These are phyloP conservation scores for Boletus coccyginus DNA, from an alignment of 768 basidiomycete species.

Conservation along the genomic window DNA sequence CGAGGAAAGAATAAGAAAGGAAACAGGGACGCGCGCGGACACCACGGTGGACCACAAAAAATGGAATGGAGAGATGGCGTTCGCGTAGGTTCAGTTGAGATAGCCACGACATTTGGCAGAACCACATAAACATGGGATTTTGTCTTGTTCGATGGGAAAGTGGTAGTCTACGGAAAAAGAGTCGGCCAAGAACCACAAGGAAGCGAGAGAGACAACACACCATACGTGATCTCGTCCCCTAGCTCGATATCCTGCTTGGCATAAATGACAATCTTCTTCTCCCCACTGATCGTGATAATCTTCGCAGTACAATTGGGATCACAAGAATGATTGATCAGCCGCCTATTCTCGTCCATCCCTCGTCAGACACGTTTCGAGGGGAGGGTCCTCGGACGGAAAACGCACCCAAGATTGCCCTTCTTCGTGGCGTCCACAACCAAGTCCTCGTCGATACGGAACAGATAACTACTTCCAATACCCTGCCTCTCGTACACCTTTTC, in stretches of 20 bases:
- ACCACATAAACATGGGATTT: conserved; percentile 91
- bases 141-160: conserved; percentile 98
- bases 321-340: conserved; percentile 98
- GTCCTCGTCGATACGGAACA: conserved; percentile 98
- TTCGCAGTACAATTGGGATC: conserved; percentile 92
- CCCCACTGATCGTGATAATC: conserved; percentile 86
- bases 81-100: conserved; percentile 70
- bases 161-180: conserved; percentile 74
- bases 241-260: conserved; percentile 95
- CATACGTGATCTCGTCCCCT: conserved; percentile 97
- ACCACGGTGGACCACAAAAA: not conserved
- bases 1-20: not conserved
- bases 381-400: not conserved
- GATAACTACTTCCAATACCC: conserved; percentile 96
- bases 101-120: conserved; percentile 90
- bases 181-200: not conserved
- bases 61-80: not conserved
- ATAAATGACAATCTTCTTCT: conserved; percentile 99
- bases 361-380: conserved; percentile 13
- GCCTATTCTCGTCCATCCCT: conserved; percentile 44
- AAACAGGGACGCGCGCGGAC: not conserved
- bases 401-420: conserved; percentile 97
- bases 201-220: conserved; percentile 41
- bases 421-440: conserved; percentile 98
- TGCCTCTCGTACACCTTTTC: conserved; percentile 97